Conservation (phyloP, 1,139 yeast species). For the Nakaseomyces bracarensis region DNA sequence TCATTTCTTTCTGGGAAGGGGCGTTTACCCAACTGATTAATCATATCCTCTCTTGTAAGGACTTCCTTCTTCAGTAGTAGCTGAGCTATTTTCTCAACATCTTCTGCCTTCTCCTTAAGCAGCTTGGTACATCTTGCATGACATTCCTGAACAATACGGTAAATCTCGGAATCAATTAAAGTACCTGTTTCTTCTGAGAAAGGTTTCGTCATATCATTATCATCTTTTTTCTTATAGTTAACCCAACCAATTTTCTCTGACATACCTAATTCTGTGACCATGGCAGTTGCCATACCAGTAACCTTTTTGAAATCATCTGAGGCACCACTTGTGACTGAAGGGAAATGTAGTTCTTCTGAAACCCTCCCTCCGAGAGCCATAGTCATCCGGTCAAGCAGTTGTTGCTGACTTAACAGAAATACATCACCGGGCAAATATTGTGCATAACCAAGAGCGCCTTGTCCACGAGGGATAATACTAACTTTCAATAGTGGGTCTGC, state of each 20-base stretch:
- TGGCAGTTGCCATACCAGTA: conserved; percentile 86
- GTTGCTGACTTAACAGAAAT: conserved; percentile 69
- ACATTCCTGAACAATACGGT: conserved; percentile 49
- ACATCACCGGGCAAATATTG: conserved; percentile 94
- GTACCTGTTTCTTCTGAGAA: conserved; percentile 65
- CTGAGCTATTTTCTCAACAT: conserved; percentile 63
- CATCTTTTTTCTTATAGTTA: conserved; percentile 43
- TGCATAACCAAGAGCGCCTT: conserved; percentile 96
- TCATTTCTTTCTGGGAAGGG: conserved; percentile 73
- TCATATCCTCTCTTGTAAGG: conserved; percentile 75
- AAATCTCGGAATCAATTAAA: conserved; percentile 57
- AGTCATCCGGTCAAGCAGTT: conserved; percentile 81
- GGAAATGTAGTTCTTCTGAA: conserved; percentile 85
- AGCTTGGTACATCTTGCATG: conserved; percentile 46
- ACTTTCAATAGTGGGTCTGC: conserved; percentile 94
- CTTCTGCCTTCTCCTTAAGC: conserved; percentile 49
- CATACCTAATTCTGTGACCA: conserved; percentile 93
- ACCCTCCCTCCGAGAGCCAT: conserved; percentile 98
- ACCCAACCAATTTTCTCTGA: conserved; percentile 70
- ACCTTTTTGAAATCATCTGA: conserved; percentile 94
- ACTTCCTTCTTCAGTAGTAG: conserved; percentile 62
- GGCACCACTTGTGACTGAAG: conserved; percentile 89
- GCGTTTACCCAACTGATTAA: conserved; percentile 60
- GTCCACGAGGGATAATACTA: conserved; percentile 93
- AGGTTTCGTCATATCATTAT: conserved; percentile 54